Evolutionary conservation across 176 grass and related monocot genomes (phyloP), one percentile per base, ranked within the genome.

Genomic region (Carex pumila): DNA sequence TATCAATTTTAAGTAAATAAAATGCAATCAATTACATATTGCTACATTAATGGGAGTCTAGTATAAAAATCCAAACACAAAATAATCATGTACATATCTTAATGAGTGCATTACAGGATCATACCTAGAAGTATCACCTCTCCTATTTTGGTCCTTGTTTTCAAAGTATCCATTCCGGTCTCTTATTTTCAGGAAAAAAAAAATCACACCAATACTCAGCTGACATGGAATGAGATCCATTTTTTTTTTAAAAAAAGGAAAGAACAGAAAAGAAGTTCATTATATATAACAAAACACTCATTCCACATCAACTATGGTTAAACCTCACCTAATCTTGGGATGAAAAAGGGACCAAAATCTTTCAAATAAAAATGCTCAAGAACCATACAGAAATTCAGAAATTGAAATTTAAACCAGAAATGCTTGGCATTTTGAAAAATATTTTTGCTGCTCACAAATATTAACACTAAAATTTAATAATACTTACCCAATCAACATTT

Each of bases 401-500:
- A 81, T 36, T 65, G 36, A 15, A 18, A 61, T 13, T 82, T 82
- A 77, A 77, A 15, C 37, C 11, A 30, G 49, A 31, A 55, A 75
- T 15, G 47, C 55, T 55, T 54, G 49, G 49, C 17, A 55, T 5
- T 76, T 74, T 2, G 11, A 52, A 52, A 18, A 76, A 12, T 17
- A 55, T 6, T 55, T 76, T 76, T 7, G 47, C 55, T 55, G 47
- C 22, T 55, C 12, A 76, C 12, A 17, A 21, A 22, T 25, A 86
- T 39, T 79, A 64, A 84, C 18, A 25, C n/a, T 71, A 70, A 89
- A 36, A 67, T 83, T 52, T 68, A 58, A 54, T 12, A 39, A 14
- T 84, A 85, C 87, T 73, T 85, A 98, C 95, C 95, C 95, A 98
- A 88, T 98, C 95, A 61, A 98, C 95, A 13, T 79, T 71, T 78